Base-by-base conservation (phyloP, 768 basidiomycete species). In the Panaeolus papilionaceus region DNA sequence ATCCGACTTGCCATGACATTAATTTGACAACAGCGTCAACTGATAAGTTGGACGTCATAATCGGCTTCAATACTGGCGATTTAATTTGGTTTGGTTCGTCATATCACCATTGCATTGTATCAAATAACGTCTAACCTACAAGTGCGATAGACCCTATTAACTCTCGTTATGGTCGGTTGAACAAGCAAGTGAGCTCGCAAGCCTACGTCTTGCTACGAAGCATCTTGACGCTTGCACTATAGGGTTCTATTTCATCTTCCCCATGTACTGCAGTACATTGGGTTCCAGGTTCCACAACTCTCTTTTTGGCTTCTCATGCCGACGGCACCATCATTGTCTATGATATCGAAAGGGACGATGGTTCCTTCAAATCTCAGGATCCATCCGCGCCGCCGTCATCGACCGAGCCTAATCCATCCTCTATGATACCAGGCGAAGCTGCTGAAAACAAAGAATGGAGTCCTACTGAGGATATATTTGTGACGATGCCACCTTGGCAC, bases 61-160 rank as follows among this genome's bases (percentile, higher is more conserved):
- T 98, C 72, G 98, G 97, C 5, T 98, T 98, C 75, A 86, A 83
- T 69, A 93, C 96, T 0, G 98, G 98, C n/a, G 98, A 99, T 80
- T 82, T 99, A 42, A 80, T 99, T 62, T 99, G 98, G 98, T 83
- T 99, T 65, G 96, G 96, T 93, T 69, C 70, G 85, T 76, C 49
- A 23, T 16, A 62, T 33, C 33, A 33, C 33, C 2, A 5, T 51
- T 39, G 58, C 26, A 37, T 54, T 44, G 16, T 71, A 42, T 67
- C 67, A 67, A 37, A 51, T 62, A 38, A 37, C 38, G 61, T 64
- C 42, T 67, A 40, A 64, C 68, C 49, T 38, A 9, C 38, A 18
- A 51, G 16, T 28, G 8, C 42, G 49, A 28, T 68, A 95, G 94
- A 95, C 77, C 92, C 92, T 16, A 89, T 95, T 69, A 85, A 87